Conservation (phyloP, 768 basidiomycete species). For the Russula abietina region DNA sequence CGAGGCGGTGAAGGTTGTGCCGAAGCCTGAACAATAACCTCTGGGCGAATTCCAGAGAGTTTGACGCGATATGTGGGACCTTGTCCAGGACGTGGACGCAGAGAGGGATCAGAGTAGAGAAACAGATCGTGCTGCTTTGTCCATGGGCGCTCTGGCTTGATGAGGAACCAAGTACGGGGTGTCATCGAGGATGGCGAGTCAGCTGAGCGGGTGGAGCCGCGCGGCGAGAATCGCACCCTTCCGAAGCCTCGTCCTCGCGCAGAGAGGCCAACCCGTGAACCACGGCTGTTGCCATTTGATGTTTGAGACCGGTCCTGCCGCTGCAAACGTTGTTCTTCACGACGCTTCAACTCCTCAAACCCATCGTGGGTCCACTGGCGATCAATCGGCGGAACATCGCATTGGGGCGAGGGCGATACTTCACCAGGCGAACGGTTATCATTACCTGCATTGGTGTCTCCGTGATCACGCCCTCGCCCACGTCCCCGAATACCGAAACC, state of each 20-base stretch:
- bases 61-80: slow-evolving; percentile 55
- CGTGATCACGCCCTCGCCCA: slow-evolving; percentile 29
- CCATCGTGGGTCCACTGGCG: slow-evolving; percentile 80
- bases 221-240: slow-evolving; percentile 36
- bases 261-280: slow-evolving; percentile 39
- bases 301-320: slow-evolving; percentile 41
- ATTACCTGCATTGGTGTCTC: slow-evolving; percentile 21
- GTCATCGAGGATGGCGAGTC: slow-evolving; percentile 36
- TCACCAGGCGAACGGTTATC: slow-evolving; percentile 23
- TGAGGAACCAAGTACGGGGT: slow-evolving; percentile 52
- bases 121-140: slow-evolving; percentile 77
- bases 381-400: slow-evolving; percentile 54
- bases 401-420: slow-evolving; percentile 26
- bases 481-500: slow-evolving; percentile 54
- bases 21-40: slow-evolving; percentile 41
- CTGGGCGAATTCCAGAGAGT: slow-evolving; percentile 44
- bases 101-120: slow-evolving; percentile 56
- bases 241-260: slow-evolving; percentile 37
- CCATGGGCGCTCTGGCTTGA: slow-evolving; percentile 78
- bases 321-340: slow-evolving; percentile 51
- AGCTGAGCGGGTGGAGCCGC: slow-evolving; percentile 27
- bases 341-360: slow-evolving; percentile 78
- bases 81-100: slow-evolving; percentile 54
- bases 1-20: slow-evolving; percentile 23
- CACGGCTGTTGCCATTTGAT: slow-evolving; percentile 41